These are phyloP conservation scores for Trypanosomatidae sp. DNA, from an alignment of 208 protist species.

Conservation along the genomic window DNA sequence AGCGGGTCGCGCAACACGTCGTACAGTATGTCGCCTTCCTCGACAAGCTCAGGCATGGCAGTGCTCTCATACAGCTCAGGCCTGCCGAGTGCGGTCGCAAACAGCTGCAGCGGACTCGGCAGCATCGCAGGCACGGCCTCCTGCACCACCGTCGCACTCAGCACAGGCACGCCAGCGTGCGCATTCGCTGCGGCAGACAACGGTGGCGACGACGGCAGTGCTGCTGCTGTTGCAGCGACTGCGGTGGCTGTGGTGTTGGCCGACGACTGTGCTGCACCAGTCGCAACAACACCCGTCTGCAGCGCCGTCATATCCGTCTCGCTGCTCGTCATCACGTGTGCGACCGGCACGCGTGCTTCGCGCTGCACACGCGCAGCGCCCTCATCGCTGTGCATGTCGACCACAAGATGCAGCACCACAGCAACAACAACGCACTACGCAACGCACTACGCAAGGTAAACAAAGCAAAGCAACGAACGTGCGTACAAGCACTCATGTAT, in stretches of 20 bases:
- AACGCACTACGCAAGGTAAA: too few relatives aligned
- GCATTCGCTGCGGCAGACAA: not conserved
- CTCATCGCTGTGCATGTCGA: too few relatives aligned
- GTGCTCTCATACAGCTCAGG: conserved; percentile 19
- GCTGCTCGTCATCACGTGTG: not conserved
- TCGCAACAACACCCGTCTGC: conserved; percentile 4
- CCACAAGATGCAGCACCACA: too few relatives aligned
- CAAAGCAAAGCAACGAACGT: too few relatives aligned
- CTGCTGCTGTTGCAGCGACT: not conserved
- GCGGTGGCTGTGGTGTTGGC: too few relatives aligned
- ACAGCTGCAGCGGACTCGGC: conserved; percentile 28
- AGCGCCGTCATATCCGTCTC: not conserved
- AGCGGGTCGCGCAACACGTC: conserved; percentile 20
- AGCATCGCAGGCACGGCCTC: conserved; percentile 17
- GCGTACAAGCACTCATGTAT: too few relatives aligned
- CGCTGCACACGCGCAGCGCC: too few relatives aligned
- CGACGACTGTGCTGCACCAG: not conserved
- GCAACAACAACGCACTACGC: too few relatives aligned
- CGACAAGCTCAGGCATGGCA: conserved; percentile 10
- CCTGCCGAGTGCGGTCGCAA: conserved; percentile 33
- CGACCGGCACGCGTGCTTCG: too few relatives aligned
- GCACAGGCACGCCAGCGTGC: not conserved
- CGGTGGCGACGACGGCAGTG: not conserved
- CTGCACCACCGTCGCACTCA: not conserved
- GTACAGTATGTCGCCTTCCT: conserved; percentile 67